phyloP scores from a whole-genome alignment of 129 eudicot species.

The Ambrosia trifida region DNA sequence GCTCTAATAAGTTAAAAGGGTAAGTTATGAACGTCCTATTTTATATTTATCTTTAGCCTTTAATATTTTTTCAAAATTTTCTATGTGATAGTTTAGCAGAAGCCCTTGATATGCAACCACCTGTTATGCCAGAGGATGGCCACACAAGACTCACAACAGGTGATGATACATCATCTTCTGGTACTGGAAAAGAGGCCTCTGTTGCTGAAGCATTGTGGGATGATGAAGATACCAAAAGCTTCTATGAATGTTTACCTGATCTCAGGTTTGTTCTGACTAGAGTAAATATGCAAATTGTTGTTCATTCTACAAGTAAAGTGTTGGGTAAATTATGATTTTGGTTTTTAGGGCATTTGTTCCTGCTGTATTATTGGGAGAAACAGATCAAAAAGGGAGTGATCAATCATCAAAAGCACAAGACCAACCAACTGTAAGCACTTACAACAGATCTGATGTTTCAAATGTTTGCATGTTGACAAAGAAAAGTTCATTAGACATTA shows the following conservation, averaged over 20 bases:
- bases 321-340: constrained; percentile 20
- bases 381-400: constrained; percentile 72
- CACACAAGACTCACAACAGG: constrained; percentile 87
- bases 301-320: not conserved
- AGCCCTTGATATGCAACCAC: constrained; percentile 97
- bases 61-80: not conserved
- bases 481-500: not conserved
- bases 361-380: constrained; percentile 90
- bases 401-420: constrained; percentile 75
- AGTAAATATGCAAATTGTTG: constrained; percentile 2
- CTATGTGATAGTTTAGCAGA: constrained; percentile 72
- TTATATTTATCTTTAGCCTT: not conserved
- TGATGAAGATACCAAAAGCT: constrained; percentile 92
- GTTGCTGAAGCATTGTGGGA: constrained; percentile 88
- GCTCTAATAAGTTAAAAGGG: not conserved
- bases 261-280: constrained; percentile 60
- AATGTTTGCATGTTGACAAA: not conserved
- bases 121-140: constrained; percentile 96
- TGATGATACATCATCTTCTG: constrained; percentile 69
- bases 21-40: constrained; percentile 3
- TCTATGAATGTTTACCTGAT: constrained; percentile 90
- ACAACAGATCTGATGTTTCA: not conserved
- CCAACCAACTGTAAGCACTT: constrained; percentile 53
- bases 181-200: constrained; percentile 73
- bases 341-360: constrained; percentile 91